Base-by-base conservation (phyloP, 352 stramenopile genomes). In the Globisporangium sylvaticum region DNA sequence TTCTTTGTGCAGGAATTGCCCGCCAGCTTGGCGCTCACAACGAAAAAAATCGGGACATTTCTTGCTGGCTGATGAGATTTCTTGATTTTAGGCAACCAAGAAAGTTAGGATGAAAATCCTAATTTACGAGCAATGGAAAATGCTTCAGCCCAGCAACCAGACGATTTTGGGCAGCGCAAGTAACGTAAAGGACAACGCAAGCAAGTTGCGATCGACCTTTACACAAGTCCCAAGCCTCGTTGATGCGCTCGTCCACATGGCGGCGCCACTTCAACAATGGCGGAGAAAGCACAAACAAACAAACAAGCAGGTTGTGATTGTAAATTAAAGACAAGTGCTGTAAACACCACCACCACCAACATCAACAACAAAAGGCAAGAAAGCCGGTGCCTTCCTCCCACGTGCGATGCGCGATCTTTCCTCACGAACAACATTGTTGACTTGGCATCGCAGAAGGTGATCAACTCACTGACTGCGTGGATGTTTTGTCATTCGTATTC, bases 191-290 rank as follows among this genome's bases (percentile, higher is more conserved):
- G n/a, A n/a, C n/a, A n/a, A n/a, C n/a, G n/a, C n/a, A n/a, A n/a
- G n/a, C n/a, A n/a, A n/a, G n/a, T n/a, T n/a, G n/a, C n/a, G n/a
- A n/a, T n/a, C n/a, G n/a, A n/a, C n/a, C n/a, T n/a, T 27, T 55
- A 55, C 48, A 29, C 3, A n/a, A 15, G n/a, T 2, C 12, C 20
- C 46, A 25, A 14, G 1, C n/a, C n/a, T 54, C 46, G 9, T 54
- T 54, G 46, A 54, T 29, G n/a, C 48, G 6, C 48, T 55, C 48
- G n/a, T 55, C 48, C 48, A 55, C 48, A 55, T 55, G 48, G n/a
- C 3, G 20, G 22, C 2, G 9, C 46, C 20, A 20, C 48, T 55
- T 25, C 48, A 55, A 22, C 42, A 50, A 50, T 50, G 18, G 18
- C 6, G 37, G 37, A 12, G 18, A 24, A 50, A 50, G 18, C 18